Conservation (phyloP, 1,284 basidiomycete genomes). For the Vanrija humicola region DNA sequence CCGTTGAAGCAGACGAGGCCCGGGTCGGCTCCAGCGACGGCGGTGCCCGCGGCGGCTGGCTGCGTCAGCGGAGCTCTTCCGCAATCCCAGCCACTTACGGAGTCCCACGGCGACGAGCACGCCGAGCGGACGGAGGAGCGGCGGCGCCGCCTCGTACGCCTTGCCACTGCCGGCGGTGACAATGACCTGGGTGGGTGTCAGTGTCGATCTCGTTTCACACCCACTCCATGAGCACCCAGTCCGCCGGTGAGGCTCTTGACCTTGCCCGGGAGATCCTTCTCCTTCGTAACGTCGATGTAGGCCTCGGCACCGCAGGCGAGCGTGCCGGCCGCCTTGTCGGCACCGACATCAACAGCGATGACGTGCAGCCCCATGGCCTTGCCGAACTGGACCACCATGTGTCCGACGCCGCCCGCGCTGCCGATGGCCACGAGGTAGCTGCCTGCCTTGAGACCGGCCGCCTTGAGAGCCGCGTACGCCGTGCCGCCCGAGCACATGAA, state of each 20-base stretch:
- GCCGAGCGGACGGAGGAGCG: conserved; percentile 11
- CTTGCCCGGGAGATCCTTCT: conserved; percentile 6
- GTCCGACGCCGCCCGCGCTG: conserved; percentile 17
- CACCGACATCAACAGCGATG: conserved; percentile 17
- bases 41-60: conserved; percentile 20
- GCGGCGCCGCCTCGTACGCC: conserved; percentile 11
- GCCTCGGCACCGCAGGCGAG: conserved; percentile 6
- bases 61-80: too few species aligned
- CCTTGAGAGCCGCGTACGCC: conserved; percentile 19
- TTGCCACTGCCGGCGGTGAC: conserved; percentile 18
- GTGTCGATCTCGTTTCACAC: too few species aligned
- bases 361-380: conserved; percentile 13
- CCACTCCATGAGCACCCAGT: conserved; percentile 11
- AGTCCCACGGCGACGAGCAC: conserved; percentile 16
- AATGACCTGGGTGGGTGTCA: background rate
- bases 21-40: conserved; percentile 37
- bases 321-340: conserved; percentile 10
- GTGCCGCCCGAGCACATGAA: conserved; percentile 21
- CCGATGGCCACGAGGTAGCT: conserved; percentile 9
- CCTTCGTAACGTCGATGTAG: conserved; percentile 13
- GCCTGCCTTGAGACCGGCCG: conserved; percentile 11
- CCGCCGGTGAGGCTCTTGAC: conserved; percentile 13
- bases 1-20: conserved; percentile 43
- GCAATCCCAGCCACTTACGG: background rate
- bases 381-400: conserved; percentile 21